These are phyloP conservation scores for Komagataella kurtzmanii DNA, from an alignment of 805 yeast species.

Conservation along the genomic window DNA sequence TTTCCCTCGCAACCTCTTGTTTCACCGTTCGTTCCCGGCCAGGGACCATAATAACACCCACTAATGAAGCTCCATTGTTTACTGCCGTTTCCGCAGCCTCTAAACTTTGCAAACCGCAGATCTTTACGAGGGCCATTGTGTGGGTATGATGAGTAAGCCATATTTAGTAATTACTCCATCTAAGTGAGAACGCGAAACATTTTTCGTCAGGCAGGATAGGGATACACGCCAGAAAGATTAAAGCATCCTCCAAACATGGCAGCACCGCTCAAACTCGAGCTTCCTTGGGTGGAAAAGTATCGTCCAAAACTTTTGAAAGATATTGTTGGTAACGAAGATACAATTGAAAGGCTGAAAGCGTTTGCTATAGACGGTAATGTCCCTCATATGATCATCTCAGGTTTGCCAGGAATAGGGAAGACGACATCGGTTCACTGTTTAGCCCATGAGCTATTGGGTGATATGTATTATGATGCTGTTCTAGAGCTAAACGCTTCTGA, in stretches of 20 bases:
- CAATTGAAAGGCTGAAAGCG: conserved; percentile 68
- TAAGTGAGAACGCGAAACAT: neutral
- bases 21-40: conserved; percentile 59
- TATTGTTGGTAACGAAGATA: conserved; percentile 88
- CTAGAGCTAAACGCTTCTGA: conserved; percentile 92
- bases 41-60: conserved; percentile 87
- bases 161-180: neutral
- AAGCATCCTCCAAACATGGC: neutral
- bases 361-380: conserved; percentile 90
- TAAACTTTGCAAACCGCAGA: conserved; percentile 66
- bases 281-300: conserved; percentile 80
- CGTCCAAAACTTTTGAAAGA: conserved; percentile 72
- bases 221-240: neutral
- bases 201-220: neutral
- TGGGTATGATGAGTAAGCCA: neutral
- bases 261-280: conserved; percentile 1
- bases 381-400: conserved; percentile 94
- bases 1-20: conserved; percentile 27
- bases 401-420: conserved; percentile 95
- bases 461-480: conserved; percentile 61
- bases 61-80: conserved; percentile 54
- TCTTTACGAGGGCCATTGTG: conserved; percentile 38
- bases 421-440: conserved; percentile 89
- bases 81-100: conserved; percentile 67
- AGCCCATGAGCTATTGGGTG: conserved; percentile 73